A percentile compares a stretch with the other conserved stretches of the same genome.
Conservation (phyloP, 2,329 filamentous ascomycete genomes). For the Pseudovirgaria hyperparasitica region DNA sequence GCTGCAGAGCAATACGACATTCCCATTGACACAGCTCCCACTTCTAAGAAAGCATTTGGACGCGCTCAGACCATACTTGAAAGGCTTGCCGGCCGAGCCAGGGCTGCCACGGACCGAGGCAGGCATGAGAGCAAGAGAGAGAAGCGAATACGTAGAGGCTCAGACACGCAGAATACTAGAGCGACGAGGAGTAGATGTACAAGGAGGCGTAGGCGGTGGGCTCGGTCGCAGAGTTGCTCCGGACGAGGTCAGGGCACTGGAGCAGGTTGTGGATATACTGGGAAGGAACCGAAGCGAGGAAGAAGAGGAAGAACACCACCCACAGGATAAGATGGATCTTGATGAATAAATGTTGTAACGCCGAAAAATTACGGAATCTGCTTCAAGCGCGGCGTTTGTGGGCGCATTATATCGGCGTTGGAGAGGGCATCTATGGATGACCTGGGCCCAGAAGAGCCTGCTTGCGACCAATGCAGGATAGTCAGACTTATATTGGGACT, state of each 20-base stretch:
- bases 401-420: no score
- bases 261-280: conserved; percentile 16
- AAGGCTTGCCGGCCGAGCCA: conserved; percentile 27
- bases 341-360: no score
- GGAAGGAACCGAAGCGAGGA: no score
- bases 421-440: no score
- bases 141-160: conserved; percentile 71
- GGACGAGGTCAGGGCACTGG: conserved; percentile 25
- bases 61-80: conserved; percentile 53
- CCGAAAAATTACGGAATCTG: no score
- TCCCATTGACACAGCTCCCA: conserved; percentile 73
- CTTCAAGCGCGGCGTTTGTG: no score
- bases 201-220: conserved; percentile 16
- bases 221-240: conserved; percentile 14
- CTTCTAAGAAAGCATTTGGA: conserved; percentile 60
- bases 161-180: conserved; percentile 69
- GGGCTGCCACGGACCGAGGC: conserved; percentile 13
- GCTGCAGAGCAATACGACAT: conserved; percentile 46
- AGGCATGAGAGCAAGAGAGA: conserved; percentile 43
- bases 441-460: no score
- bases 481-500: no score
- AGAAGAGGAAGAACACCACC: no score
- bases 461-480: no score
- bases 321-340: no score
- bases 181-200: conserved; percentile 50